A percentile compares a stretch with the other conserved stretches of the same genome.
These are phyloP conservation scores for Passiflora organensis DNA, from an alignment of 345 rosid species.

Conservation along the genomic window DNA sequence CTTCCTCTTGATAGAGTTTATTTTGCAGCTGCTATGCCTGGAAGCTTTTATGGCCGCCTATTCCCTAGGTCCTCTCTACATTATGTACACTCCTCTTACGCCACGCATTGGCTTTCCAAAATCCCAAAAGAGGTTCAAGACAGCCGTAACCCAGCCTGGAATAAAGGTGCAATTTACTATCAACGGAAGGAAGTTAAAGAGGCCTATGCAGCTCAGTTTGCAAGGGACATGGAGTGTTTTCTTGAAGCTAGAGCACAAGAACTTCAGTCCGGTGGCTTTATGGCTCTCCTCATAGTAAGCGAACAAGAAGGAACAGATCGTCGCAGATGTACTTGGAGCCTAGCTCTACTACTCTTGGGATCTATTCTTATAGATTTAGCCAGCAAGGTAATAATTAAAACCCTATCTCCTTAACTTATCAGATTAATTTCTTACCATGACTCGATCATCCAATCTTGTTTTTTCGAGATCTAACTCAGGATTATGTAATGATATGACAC, in stretches of 20 bases:
- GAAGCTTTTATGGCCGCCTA: constrained; percentile 27
- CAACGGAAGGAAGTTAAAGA: constrained; percentile 10
- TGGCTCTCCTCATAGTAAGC: constrained; percentile 9
- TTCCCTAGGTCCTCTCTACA: constrained; percentile 23
- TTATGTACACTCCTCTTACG: constrained; percentile 13
- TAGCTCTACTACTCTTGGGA: background rate
- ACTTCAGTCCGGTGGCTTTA: constrained; percentile 22
- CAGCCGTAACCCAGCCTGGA: constrained; percentile 18
- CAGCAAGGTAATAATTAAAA: background rate
- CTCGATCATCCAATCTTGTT: too few relatives aligned
- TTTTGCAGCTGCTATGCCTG: constrained; percentile 27
- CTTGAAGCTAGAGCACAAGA: constrained; percentile 29
- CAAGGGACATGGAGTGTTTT: constrained; percentile 16
- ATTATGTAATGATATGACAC: too few relatives aligned
- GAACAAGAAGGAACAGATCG: constrained; percentile 8
- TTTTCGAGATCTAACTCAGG: too few relatives aligned
- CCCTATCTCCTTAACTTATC: background rate
- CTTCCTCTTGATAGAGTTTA: constrained; percentile 7
- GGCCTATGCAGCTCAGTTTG: constrained; percentile 24
- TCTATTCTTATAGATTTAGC: background rate
- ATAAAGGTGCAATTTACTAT: constrained; percentile 15
- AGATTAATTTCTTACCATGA: too few relatives aligned
- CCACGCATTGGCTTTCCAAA: constrained; percentile 34
- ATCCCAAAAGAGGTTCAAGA: constrained; percentile 13
- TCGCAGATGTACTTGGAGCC: background rate